Evolutionary conservation across 2,329 filamentous ascomycete genomes (phyloP), one percentile per base, ranked within the genome.

Genomic region (Ambrosiella beaveri): DNA sequence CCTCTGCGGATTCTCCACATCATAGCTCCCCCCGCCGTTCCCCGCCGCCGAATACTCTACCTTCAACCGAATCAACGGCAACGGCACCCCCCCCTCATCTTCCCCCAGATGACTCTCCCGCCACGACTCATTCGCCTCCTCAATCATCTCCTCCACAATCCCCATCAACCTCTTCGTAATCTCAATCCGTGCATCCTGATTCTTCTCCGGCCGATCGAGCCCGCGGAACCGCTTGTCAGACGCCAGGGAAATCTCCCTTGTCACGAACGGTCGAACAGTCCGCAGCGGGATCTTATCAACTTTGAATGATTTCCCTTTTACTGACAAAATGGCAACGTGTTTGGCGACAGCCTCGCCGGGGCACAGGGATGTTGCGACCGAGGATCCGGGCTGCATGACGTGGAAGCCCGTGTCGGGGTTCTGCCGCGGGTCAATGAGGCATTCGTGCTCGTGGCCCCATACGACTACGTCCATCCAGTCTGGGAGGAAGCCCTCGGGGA

Each of bases 361-460:
- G 7, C 93, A 83, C 0, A 98, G 74, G 0, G 93, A 97, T 1
- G 93, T 98, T 0, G 91, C 93, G 0, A 98, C 85, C 0, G 93
- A 97, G 0, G 93, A 98, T 0, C 93, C 93, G 0, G 93, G 93
- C 65, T 98, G 93, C 81, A 98, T 96, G 62, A 98, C 91, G 64
- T 93, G 82, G 64, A 98, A 98, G 0, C 85, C 85, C 53, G 85
- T 95, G 65, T 95, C 88, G 0, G 86, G 80, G 64, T 97, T 98
- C 52, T 82, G 75, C 1, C 75, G 73, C 0, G 93, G 93, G 50
- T 95, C 83, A 62, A 98, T 95, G 7, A 91, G 69, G 66, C 93
- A 98, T 68, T 98, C 91, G 66, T 98, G 93, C 69, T 98, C 93
- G 65, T 98, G 93, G 2, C 93, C 93, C 93, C 93, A 98, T 55